These are phyloP conservation scores for Colletotrichum musae DNA, from an alignment of 2,329 filamentous ascomycete species.

Conservation along the genomic window DNA sequence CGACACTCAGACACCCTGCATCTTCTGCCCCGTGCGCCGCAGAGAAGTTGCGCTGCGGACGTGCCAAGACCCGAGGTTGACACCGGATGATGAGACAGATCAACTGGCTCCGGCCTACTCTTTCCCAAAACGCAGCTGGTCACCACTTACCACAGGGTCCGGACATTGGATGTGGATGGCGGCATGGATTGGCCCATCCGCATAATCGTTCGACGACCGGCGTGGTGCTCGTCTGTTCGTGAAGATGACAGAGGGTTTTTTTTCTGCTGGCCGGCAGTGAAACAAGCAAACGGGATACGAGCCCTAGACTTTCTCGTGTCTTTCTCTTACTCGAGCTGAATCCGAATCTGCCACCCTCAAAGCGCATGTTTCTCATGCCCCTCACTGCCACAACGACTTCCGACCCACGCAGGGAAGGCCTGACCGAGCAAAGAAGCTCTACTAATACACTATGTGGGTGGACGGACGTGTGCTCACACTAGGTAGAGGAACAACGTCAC, in stretches of 20 bases:
- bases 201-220: constrained; percentile 16
- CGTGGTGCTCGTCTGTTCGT: not conserved
- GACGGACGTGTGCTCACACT: no score
- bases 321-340: constrained; percentile 34
- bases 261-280: constrained; percentile 15
- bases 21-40: no score
- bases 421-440: not conserved
- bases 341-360: constrained; percentile 27
- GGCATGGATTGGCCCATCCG: constrained; percentile 27
- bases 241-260: constrained; percentile 7
- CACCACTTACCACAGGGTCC: constrained; percentile 27
- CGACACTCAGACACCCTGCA: not conserved
- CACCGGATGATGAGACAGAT: constrained; percentile 24
- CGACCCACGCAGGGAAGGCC: constrained; percentile 18
- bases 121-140: constrained; percentile 19
- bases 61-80: constrained; percentile 21
- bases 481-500: not conserved
- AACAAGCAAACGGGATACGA: constrained; percentile 30
- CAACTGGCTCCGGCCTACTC: constrained; percentile 20
- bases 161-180: constrained; percentile 35
- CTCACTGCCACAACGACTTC: constrained; percentile 25
- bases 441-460: no score
- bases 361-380: constrained; percentile 15
- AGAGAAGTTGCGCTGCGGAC: not conserved
- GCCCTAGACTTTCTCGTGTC: constrained; percentile 26